Conservation (phyloP, 1,284 basidiomycete genomes). For the Cutaneotrichosporon sp. region DNA sequence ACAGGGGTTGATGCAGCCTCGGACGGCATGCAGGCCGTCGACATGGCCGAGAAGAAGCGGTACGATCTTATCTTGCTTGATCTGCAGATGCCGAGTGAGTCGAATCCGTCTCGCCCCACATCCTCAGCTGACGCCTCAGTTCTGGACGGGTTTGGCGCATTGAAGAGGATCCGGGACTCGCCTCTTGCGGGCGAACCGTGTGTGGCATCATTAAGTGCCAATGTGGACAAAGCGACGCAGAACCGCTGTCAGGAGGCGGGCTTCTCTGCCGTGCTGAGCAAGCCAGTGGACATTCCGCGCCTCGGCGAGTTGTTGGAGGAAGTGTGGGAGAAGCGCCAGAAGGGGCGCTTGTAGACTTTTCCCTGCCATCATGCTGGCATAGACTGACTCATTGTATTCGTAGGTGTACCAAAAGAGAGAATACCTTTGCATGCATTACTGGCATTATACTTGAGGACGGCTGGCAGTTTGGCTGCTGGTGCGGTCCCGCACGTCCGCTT, state of each 20-base stretch:
- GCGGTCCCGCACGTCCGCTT: too few species aligned
- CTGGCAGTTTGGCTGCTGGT: too few species aligned
- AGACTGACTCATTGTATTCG: not conserved
- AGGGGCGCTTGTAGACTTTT: not conserved
- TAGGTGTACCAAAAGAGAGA: not conserved
- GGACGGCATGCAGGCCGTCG: conserved; percentile 40
- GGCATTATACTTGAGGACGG: too few species aligned
- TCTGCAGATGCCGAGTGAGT: conserved; percentile 39
- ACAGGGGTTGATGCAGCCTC: conserved; percentile 28
- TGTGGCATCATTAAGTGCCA: conserved; percentile 43
- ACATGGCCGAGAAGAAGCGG: conserved; percentile 28
- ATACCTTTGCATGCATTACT: not conserved
- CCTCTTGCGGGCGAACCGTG: conserved; percentile 35
- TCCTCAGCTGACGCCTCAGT: conserved; percentile 17
- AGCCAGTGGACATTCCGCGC: conserved; percentile 38
- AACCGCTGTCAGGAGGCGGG: conserved; percentile 25
- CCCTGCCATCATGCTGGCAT: too few species aligned
- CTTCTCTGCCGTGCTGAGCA: conserved; percentile 37
- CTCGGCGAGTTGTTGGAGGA: conserved; percentile 20
- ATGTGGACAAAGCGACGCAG: conserved; percentile 37
- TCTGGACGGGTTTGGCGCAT: conserved; percentile 36
- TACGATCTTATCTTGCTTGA: conserved; percentile 45
- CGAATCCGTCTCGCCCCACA: too few species aligned
- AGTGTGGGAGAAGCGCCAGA: conserved; percentile 15
- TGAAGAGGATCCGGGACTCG: conserved; percentile 26